Conservation (phyloP, 179 eudicot species). For the Actinidia arguta region DNA sequence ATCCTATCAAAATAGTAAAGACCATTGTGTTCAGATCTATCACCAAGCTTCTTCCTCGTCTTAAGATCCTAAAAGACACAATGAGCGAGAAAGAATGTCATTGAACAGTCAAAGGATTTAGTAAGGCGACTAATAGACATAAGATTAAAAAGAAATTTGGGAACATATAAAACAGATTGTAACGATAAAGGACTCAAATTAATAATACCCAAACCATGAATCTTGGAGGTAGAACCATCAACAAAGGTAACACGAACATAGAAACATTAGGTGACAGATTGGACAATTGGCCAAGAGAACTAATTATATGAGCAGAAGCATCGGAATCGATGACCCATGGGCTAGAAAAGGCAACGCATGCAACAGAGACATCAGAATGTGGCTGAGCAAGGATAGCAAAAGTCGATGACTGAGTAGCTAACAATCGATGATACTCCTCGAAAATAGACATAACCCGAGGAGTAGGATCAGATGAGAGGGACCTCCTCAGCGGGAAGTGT, state of each 20-base stretch:
- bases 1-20: not conserved
- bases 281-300: not conserved
- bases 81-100: not conserved
- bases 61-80: not conserved
- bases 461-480: no score
- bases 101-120: not conserved
- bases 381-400: not conserved
- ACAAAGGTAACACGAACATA: not conserved
- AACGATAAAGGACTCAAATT: not conserved
- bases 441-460: no score
- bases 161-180: not conserved
- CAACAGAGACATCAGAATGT: not conserved
- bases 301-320: not conserved
- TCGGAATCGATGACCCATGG: not conserved
- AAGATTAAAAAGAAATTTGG: not conserved
- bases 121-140: not conserved
- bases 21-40: not conserved
- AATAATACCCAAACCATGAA: not conserved
- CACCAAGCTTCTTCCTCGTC: not conserved
- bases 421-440: no score
- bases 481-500: no score
- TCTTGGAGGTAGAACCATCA: not conserved
- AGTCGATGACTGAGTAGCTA: no score
- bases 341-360: not conserved
- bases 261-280: not conserved